phyloP scores from a whole-genome alignment of 2,329 filamentous ascomycete species.

The Aspergillus luchuensis region DNA sequence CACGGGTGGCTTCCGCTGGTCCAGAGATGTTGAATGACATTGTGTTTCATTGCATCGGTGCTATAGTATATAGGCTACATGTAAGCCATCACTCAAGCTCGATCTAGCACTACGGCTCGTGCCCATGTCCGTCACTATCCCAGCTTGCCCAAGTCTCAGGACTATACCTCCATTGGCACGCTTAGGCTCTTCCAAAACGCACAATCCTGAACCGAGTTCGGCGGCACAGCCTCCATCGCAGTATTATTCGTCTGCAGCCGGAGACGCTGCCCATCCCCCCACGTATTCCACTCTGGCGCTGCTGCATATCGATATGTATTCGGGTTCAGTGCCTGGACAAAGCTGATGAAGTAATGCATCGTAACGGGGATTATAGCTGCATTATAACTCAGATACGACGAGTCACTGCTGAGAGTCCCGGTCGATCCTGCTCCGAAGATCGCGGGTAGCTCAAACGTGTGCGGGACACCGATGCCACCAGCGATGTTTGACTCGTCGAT shows the following conservation, averaged over 20 bases:
- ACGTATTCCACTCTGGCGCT: conserved; percentile 19
- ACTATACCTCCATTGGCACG: conserved; percentile 12
- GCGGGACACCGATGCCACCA: conserved; percentile 41
- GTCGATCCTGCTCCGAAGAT: conserved; percentile 35
- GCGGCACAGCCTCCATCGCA: conserved; percentile 17
- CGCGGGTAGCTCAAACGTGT: conserved; percentile 35
- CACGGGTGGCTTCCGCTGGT: no score
- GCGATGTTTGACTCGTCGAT: conserved; percentile 41
- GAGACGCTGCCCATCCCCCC: conserved; percentile 8
- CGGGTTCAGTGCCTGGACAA: conserved; percentile 25
- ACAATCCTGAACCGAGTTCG: conserved; percentile 7
- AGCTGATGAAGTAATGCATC: conserved; percentile 31
- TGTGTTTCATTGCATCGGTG: no score
- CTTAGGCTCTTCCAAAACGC: conserved; percentile 13
- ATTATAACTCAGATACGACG: conserved; percentile 14
- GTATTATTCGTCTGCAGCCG: conserved; percentile 17
- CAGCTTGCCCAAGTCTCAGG: no score
- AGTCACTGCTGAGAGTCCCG: conserved; percentile 32
- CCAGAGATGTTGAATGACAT: no score
- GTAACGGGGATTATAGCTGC: conserved; percentile 26
- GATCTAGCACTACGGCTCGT: no score
- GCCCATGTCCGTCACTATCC: no score
- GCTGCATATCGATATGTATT: conserved; percentile 20
- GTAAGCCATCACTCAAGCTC: no score
- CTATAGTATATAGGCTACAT: no score